phyloP scores from a whole-genome alignment of 2,329 filamentous ascomycete species.

The Cercospora sp. region DNA sequence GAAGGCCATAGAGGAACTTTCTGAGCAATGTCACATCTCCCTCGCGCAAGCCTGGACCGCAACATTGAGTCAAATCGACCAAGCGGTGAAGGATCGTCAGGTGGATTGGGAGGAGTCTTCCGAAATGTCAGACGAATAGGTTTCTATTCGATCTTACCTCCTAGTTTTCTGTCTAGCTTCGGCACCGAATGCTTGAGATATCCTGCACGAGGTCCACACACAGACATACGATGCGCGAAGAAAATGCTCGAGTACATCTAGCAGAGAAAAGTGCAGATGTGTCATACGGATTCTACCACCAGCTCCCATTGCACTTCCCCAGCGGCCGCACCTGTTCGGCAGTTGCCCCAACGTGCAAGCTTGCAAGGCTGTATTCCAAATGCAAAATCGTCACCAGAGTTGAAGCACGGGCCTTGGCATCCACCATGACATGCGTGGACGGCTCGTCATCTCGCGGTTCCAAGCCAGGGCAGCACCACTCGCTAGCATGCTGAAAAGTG shows the following conservation, averaged over 20 bases:
- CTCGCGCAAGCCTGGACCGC: constrained; percentile 19
- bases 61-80: constrained; percentile 24
- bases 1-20: constrained; percentile 20
- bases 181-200: too few species aligned
- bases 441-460: neutral
- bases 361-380: neutral
- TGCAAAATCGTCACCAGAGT: neutral
- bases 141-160: neutral
- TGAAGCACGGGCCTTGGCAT: neutral
- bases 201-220: too few species aligned
- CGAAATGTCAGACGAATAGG: neutral
- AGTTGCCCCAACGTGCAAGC: neutral
- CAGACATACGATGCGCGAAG: too few species aligned
- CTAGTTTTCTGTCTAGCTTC: too few species aligned
- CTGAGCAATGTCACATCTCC: constrained; percentile 16
- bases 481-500: neutral
- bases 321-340: neutral
- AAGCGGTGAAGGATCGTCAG: constrained; percentile 25
- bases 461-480: too few species aligned
- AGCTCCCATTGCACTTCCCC: too few species aligned
- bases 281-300: too few species aligned
- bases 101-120: constrained; percentile 7
- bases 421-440: neutral
- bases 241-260: too few species aligned
- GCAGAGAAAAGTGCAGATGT: neutral